Percentiles rank a stretch among this genome's conserved stretches.
phyloP scores from a whole-genome alignment of 2,329 filamentous ascomycete genomes.

The Peltaster fructicola region DNA sequence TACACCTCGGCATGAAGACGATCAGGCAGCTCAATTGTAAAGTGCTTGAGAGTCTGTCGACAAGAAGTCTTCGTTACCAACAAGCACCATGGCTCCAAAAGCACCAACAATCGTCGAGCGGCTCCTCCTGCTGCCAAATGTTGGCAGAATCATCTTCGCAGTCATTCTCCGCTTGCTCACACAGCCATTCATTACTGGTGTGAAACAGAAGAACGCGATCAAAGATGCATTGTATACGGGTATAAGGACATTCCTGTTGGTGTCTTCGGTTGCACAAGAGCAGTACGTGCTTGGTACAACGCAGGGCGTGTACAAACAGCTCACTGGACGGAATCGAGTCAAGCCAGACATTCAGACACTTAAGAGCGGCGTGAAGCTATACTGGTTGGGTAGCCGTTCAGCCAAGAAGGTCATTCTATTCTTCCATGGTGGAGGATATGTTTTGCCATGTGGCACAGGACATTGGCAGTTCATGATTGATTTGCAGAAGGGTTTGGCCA shows the following conservation, averaged over 20 bases:
- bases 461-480: constrained; percentile 33
- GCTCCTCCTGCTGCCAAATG: constrained; percentile 1
- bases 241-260: constrained; percentile 1
- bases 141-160: neutral
- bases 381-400: constrained; percentile 27
- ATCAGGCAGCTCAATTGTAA: too few species aligned
- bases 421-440: constrained; percentile 39
- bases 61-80: too few species aligned
- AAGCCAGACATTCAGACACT: constrained; percentile 22
- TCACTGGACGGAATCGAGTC: constrained; percentile 19
- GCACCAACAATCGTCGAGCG: constrained; percentile 2
- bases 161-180: constrained; percentile 2
- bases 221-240: constrained; percentile 2
- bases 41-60: too few species aligned
- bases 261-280: constrained; percentile 17
- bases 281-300: constrained; percentile 18
- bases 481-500: constrained; percentile 24
- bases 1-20: too few species aligned
- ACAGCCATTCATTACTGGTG: constrained; percentile 2
- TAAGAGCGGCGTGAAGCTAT: constrained; percentile 27
- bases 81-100: constrained; percentile 2
- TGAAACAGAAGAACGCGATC: constrained; percentile 2
- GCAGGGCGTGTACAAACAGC: constrained; percentile 19
- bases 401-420: constrained; percentile 27
- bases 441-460: constrained; percentile 27